Percentiles rank a stretch among this genome's conserved stretches.
Conservation (phyloP, 345 rosid genomes). For the Angophora floribunda region DNA sequence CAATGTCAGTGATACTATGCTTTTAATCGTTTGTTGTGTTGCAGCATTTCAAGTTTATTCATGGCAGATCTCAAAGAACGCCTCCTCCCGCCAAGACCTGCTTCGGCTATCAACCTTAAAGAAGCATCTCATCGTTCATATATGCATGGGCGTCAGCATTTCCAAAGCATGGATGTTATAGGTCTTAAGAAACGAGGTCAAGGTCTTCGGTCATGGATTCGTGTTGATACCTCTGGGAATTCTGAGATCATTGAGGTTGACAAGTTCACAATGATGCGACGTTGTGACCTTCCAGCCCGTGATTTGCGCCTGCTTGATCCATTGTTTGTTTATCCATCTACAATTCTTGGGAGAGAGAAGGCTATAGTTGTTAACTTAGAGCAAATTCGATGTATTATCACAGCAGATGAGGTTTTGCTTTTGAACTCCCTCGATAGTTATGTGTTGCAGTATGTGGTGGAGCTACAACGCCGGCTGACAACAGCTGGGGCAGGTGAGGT, state of each 20-base stretch:
- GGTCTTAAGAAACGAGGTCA: slow-evolving; percentile 83
- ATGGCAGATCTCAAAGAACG: slow-evolving; percentile 36
- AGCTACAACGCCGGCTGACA: slow-evolving; percentile 73
- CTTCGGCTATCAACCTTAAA: slow-evolving; percentile 71
- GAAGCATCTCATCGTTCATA: slow-evolving; percentile 35
- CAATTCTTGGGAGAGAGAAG: slow-evolving; percentile 95
- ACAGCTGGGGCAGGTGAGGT: slow-evolving; percentile 48
- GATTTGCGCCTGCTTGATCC: slow-evolving; percentile 93
- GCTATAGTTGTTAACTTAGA: slow-evolving; percentile 94
- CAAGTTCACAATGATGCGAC: slow-evolving; percentile 94
- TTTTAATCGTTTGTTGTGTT: not conserved
- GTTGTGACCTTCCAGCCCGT: slow-evolving; percentile 95
- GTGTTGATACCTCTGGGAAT: slow-evolving; percentile 76
- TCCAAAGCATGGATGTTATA: slow-evolving; percentile 64
- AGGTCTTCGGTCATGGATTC: slow-evolving; percentile 91
- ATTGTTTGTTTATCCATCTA: slow-evolving; percentile 88
- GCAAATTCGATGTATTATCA: slow-evolving; percentile 92
- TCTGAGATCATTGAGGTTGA: slow-evolving; percentile 89
- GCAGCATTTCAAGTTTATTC: not conserved
- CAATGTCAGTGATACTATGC: not conserved
- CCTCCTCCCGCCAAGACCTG: slow-evolving; percentile 77
- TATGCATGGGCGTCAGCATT: slow-evolving; percentile 44
- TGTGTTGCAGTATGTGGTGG: slow-evolving; percentile 91
- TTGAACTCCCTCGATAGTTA: slow-evolving; percentile 95
- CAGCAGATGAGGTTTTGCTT: slow-evolving; percentile 91